A percentile compares a stretch with the other conserved stretches of the same genome.
These are phyloP conservation scores for Verbascum thapsus DNA, from an alignment of 257 asterid species.

Conservation along the genomic window DNA sequence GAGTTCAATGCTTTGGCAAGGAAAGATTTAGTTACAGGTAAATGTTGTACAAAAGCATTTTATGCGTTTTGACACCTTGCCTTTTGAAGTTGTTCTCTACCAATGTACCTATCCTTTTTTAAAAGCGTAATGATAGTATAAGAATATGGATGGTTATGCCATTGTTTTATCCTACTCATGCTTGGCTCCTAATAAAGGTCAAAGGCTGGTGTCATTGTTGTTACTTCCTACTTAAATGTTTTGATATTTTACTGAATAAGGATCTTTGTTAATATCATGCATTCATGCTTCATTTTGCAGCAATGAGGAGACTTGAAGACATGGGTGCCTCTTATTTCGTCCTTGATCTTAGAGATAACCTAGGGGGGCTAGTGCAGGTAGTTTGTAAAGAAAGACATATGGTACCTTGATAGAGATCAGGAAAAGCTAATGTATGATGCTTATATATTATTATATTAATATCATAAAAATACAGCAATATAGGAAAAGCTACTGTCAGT, in stretches of 20 bases:
- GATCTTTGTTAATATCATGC: constrained; percentile 24
- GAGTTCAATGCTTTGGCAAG: constrained; percentile 98
- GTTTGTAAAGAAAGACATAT: constrained; percentile 27
- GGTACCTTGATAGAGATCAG: too few species aligned
- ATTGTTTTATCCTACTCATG: constrained; percentile 23
- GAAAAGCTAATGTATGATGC: too few species aligned
- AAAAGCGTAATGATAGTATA: neutral
- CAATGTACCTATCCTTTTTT: neutral
- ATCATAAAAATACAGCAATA: too few species aligned
- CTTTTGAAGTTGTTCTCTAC: constrained; percentile 4
- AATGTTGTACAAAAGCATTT: constrained; percentile 25
- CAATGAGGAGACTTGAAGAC: constrained; percentile 82
- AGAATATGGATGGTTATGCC: constrained; percentile 13
- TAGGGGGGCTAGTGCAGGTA: constrained; percentile 98
- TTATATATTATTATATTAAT: too few species aligned
- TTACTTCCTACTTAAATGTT: neutral
- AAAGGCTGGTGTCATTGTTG: neutral
- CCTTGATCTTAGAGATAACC: constrained; percentile 98
- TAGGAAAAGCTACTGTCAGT: too few species aligned
- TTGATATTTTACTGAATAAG: constrained; percentile 6
- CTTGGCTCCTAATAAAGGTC: constrained; percentile 10
- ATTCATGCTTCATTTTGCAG: constrained; percentile 41
- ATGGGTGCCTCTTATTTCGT: constrained; percentile 88
- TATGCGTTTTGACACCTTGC: neutral
- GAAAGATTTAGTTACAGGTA: constrained; percentile 91